Conservation (phyloP, 2,329 filamentous ascomycete genomes). For the Exophiala phaeomuriformis region DNA sequence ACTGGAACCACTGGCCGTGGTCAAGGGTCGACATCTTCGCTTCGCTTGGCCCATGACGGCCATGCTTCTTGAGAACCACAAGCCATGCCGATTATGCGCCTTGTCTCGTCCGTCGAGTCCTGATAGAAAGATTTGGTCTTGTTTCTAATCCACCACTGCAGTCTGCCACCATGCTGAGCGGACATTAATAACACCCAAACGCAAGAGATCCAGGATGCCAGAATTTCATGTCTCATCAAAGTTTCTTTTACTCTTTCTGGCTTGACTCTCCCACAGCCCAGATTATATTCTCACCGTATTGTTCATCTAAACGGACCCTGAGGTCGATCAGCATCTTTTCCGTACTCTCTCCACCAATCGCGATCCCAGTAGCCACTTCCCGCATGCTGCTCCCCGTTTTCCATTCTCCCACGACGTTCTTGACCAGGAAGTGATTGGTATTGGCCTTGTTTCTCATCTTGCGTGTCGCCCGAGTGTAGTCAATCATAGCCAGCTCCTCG, state of each 20-base stretch:
- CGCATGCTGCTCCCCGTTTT: conserved; percentile 15
- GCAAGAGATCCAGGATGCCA: conserved; percentile 2
- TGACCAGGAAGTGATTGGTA: background rate
- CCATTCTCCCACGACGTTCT: conserved; percentile 16
- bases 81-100: too few relatives aligned
- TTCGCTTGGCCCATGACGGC: too few relatives aligned
- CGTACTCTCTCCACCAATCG: conserved; percentile 25
- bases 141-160: background rate
- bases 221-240: conserved; percentile 5
- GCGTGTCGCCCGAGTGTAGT: conserved; percentile 31
- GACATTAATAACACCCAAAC: background rate
- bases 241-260: background rate
- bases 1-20: background rate
- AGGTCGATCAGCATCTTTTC: conserved; percentile 4
- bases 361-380: conserved; percentile 27
- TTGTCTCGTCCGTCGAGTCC: too few relatives aligned
- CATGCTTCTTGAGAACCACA: too few relatives aligned
- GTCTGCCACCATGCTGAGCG: background rate
- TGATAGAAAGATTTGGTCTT: too few relatives aligned
- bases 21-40: too few relatives aligned
- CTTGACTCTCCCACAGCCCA: background rate
- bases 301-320: conserved; percentile 1
- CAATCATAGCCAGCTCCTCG: conserved; percentile 58
- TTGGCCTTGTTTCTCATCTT: conserved; percentile 5
- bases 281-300: background rate